phyloP scores from a whole-genome alignment of 2,329 filamentous ascomycete species.

The Botryotinia globosa region DNA sequence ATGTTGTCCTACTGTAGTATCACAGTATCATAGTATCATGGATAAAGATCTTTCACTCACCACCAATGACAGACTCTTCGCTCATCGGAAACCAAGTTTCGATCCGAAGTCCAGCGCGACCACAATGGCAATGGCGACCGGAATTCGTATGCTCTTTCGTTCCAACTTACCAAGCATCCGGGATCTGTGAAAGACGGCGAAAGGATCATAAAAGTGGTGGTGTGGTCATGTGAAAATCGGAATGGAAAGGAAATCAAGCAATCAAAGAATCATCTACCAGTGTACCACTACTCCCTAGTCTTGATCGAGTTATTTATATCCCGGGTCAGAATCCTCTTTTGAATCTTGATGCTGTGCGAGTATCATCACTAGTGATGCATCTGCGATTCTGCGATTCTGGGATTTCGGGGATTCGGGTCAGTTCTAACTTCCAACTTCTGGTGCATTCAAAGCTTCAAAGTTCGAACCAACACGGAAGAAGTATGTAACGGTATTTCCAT shows the following conservation, averaged over 20 bases:
- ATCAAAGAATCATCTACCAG: not conserved
- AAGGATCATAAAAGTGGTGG: not conserved
- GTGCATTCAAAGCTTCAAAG: slow-evolving; percentile 2
- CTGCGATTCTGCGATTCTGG: not conserved
- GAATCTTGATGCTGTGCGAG: not conserved
- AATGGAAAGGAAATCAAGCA: not conserved
- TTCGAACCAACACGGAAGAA: not conserved
- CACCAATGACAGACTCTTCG: not conserved
- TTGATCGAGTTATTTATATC: not conserved
- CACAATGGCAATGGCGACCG: not conserved
- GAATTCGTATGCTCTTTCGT: slow-evolving; percentile 7
- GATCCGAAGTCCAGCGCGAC: not conserved
- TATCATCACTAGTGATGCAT: slow-evolving; percentile 1
- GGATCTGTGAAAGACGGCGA: not conserved
- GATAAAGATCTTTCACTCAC: not conserved
- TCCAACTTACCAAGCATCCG: not conserved
- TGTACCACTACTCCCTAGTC: too few species aligned
- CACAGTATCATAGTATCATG: not conserved
- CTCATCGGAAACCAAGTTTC: not conserved
- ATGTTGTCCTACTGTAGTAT: not conserved
- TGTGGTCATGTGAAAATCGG: not conserved
- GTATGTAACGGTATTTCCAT: not conserved
- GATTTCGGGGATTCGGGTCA: not conserved
- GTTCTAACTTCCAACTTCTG: too few species aligned
- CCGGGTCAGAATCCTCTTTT: not conserved